A percentile compares a stretch with the other conserved stretches of the same genome.
phyloP scores from a whole-genome alignment of 805 yeast species.

The Kodamaea lidongshanica region DNA sequence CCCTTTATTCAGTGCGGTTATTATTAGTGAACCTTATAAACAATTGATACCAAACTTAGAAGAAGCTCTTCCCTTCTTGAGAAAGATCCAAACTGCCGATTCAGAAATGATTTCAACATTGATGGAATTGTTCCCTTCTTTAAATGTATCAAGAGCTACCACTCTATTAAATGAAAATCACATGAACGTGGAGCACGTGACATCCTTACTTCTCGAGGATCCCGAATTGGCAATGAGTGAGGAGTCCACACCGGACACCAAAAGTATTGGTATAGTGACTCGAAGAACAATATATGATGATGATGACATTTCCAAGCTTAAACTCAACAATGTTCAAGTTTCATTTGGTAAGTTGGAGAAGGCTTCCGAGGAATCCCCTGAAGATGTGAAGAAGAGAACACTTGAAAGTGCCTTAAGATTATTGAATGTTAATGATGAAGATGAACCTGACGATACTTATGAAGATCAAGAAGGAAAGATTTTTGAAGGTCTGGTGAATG shows the following conservation, averaged over 20 bases:
- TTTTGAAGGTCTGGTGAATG: constrained; percentile 16
- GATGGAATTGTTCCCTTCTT: constrained; percentile 65
- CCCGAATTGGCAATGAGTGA: constrained; percentile 39
- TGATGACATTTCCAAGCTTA: constrained; percentile 25
- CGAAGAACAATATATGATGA: constrained; percentile 17
- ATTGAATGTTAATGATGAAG: constrained; percentile 71
- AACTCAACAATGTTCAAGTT: constrained; percentile 18
- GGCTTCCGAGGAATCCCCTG: constrained; percentile 14
- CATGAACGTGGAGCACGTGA: constrained; percentile 50
- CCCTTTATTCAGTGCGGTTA: constrained; percentile 52
- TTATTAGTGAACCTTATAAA: constrained; percentile 43
- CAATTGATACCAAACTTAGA: constrained; percentile 46
- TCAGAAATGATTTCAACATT: constrained; percentile 34
- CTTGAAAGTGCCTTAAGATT: constrained; percentile 54
- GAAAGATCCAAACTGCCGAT: constrained; percentile 10
- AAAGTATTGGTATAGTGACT: background rate
- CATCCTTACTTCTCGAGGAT: constrained; percentile 56
- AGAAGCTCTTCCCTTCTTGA: constrained; percentile 45
- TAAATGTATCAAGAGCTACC: constrained; percentile 39
- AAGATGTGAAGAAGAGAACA: constrained; percentile 51
- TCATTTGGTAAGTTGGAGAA: constrained; percentile 30
- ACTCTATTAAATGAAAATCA: constrained; percentile 43
- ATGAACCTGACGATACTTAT: constrained; percentile 77
- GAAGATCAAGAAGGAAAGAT: constrained; percentile 46
- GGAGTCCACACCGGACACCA: constrained; percentile 17